Evolutionary conservation across 2,329 filamentous ascomycete species (phyloP).

Genomic region (Colletotrichum salicis): DNA sequence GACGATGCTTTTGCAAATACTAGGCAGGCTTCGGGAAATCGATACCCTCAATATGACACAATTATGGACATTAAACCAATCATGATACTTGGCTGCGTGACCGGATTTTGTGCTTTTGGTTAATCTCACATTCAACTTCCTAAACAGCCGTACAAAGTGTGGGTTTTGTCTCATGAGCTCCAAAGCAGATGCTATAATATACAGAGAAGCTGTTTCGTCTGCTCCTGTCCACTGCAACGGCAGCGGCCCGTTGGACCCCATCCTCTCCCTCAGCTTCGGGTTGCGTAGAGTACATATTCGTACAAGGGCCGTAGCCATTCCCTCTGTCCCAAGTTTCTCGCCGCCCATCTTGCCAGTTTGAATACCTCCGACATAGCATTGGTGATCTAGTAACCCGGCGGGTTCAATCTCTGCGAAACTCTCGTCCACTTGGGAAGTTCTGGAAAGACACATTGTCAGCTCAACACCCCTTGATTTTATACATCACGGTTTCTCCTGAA

Average conservation of each 20-base stretch:
- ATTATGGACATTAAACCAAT: background rate
- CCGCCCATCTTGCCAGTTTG: background rate
- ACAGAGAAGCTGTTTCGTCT: conserved; percentile 10
- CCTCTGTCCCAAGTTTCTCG: background rate
- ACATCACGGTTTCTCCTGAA: no score
- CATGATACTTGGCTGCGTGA: background rate
- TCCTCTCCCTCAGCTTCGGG: background rate
- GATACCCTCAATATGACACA: conserved; percentile 33
- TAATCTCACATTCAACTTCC: conserved; percentile 1
- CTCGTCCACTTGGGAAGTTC: conserved; percentile 94
- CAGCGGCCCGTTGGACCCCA: background rate
- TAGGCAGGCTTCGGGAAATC: conserved; percentile 27
- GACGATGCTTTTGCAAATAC: conserved; percentile 6
- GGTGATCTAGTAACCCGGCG: conserved; percentile 81
- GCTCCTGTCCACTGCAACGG: background rate
- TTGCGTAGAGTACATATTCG: conserved; percentile 11
- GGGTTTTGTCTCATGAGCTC: background rate
- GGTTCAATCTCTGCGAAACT: conserved; percentile 92
- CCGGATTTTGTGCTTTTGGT: background rate
- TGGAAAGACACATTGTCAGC: conserved; percentile 47
- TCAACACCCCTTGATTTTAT: background rate
- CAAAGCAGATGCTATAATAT: conserved; percentile 21
- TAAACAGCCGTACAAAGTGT: background rate
- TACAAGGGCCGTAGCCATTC: background rate
- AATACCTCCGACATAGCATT: background rate